These are phyloP conservation scores for Tilletia setariae DNA, from an alignment of 1,284 basidiomycete species.

Conservation along the genomic window DNA sequence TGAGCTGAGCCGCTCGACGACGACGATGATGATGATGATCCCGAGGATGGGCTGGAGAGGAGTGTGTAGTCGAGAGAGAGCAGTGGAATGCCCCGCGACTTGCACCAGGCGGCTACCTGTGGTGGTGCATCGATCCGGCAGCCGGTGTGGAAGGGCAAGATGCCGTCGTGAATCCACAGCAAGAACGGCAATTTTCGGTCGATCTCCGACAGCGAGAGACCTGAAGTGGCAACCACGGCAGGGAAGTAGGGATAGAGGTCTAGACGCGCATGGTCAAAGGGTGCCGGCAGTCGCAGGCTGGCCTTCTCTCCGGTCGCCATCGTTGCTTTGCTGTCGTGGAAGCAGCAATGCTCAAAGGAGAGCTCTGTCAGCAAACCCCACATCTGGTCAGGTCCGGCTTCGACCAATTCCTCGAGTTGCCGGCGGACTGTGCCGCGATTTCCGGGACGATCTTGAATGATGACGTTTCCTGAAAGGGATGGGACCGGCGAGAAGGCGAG, in stretches of 20 bases:
- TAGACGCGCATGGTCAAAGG: constrained; percentile 6
- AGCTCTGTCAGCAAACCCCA: too few relatives aligned
- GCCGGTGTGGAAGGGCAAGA: constrained; percentile 14
- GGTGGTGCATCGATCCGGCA: constrained; percentile 6
- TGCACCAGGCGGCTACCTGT: constrained; percentile 1
- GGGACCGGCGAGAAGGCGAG: too few relatives aligned
- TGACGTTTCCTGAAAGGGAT: too few relatives aligned
- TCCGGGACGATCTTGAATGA: too few relatives aligned
- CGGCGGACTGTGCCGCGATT: too few relatives aligned
- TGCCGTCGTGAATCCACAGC: constrained; percentile 11
- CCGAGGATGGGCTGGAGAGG: not conserved
- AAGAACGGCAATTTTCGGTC: constrained; percentile 1
- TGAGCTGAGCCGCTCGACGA: not conserved
- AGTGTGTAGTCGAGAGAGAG: constrained; percentile 14
- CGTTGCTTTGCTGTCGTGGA: too few relatives aligned
- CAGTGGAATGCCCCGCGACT: constrained; percentile 1
- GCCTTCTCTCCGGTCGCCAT: constrained; percentile 15
- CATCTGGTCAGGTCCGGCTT: too few relatives aligned
- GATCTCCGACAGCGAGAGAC: constrained; percentile 1
- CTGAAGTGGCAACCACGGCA: not conserved
- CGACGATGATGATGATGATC: not conserved
- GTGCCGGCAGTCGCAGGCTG: not conserved
- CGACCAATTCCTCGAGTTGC: too few relatives aligned
- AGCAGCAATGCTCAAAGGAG: too few relatives aligned
- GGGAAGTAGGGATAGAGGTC: constrained; percentile 14